A percentile compares a stretch with the other conserved stretches of the same genome.
Conservation (phyloP, 768 basidiomycete species). For the Naganishia vaughanmartiniae region DNA sequence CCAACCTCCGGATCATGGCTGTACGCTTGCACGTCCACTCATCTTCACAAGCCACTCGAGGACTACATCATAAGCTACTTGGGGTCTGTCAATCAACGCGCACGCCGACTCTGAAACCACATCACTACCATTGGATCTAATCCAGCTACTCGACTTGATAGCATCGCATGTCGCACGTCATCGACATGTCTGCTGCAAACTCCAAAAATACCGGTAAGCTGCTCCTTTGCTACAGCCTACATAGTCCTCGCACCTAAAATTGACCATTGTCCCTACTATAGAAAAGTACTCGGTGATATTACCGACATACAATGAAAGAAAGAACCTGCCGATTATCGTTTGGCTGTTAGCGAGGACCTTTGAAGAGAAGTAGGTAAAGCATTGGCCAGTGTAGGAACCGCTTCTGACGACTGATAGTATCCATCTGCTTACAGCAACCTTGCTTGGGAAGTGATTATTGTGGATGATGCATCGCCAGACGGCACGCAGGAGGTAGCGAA, state of each 20-base stretch:
- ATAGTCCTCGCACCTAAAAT: neutral
- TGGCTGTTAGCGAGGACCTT: constrained; percentile 81
- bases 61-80: neutral
- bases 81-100: too few relatives aligned
- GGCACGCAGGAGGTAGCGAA: constrained; percentile 84
- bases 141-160: neutral
- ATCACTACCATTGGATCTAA: neutral
- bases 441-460: constrained; percentile 82
- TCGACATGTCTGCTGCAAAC: constrained; percentile 36
- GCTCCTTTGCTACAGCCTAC: too few relatives aligned
- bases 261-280: neutral
- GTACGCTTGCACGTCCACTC: neutral
- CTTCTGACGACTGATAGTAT: neutral
- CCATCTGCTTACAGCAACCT: constrained; percentile 58
- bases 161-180: constrained; percentile 37
- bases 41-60: neutral
- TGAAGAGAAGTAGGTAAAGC: constrained; percentile 65
- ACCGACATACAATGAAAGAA: constrained; percentile 90
- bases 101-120: neutral
- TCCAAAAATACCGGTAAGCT: constrained; percentile 6
- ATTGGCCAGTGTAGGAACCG: neutral
- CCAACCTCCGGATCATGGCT: neutral
- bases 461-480: constrained; percentile 89
- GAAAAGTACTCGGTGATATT: constrained; percentile 85
- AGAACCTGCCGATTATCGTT: constrained; percentile 81